Evolutionary conservation across 768 basidiomycete species (phyloP).

Genomic region (Termitomyces sp.): DNA sequence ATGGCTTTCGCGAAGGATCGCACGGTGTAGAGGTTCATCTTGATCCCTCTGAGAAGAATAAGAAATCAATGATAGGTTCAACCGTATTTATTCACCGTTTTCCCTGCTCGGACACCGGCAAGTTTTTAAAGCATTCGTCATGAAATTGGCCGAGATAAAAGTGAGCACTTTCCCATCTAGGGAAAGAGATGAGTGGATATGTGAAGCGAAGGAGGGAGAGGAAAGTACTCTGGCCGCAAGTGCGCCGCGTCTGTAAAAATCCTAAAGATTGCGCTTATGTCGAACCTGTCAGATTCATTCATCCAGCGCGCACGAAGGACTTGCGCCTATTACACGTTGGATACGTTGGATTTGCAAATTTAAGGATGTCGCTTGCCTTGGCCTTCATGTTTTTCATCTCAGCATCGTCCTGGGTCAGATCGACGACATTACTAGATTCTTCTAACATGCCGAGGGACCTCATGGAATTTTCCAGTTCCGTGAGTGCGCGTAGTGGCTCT

Average conservation of each 20-base stretch:
- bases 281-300: conserved; percentile 82
- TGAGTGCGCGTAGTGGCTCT: conserved; percentile 79
- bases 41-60: conserved; percentile 41
- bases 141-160: conserved; percentile 89
- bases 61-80: not conserved
- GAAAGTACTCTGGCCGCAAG: conserved; percentile 45
- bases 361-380: conserved; percentile 44
- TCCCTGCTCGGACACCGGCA: conserved; percentile 39
- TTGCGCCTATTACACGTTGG: conserved; percentile 47
- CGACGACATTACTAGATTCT: conserved; percentile 38
- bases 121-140: conserved; percentile 64
- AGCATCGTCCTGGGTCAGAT: conserved; percentile 52
- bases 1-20: conserved; percentile 68
- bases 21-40: conserved; percentile 63
- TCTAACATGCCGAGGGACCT: conserved; percentile 43
- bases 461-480: conserved; percentile 79
- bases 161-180: conserved; percentile 78
- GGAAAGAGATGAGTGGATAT: not conserved
- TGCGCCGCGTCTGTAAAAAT: conserved; percentile 49
- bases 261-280: conserved; percentile 52
- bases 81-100: conserved; percentile 30
- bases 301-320: conserved; percentile 89
- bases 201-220: not conserved
- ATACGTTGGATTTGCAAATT: not conserved
- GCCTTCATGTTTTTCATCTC: conserved; percentile 53